A percentile compares a stretch with the other conserved stretches of the same genome.
Conservation (phyloP, 2,329 filamentous ascomycete genomes). For the Pseudogymnoascus sp. region DNA sequence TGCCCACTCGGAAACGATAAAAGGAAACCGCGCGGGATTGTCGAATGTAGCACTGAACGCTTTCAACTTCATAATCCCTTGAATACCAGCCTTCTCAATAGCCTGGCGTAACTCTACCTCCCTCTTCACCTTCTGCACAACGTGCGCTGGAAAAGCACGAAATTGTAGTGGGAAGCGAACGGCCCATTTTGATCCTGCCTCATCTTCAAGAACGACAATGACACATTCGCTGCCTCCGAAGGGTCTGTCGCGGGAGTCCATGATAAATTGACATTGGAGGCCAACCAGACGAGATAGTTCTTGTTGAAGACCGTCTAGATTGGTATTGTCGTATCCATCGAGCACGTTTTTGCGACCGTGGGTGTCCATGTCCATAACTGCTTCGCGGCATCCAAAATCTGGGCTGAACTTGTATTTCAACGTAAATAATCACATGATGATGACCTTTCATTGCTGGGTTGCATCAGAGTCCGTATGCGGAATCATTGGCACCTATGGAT, state of each 20-base stretch:
- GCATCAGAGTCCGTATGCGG: too few species aligned
- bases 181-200: background rate
- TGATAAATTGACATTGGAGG: background rate
- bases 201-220: background rate
- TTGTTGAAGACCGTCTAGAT: background rate
- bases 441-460: too few species aligned
- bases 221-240: background rate
- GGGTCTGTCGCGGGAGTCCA: background rate
- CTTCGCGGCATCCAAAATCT: background rate
- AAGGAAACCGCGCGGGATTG: too few species aligned
- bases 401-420: too few species aligned
- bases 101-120: background rate
- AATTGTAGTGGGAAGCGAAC: background rate
- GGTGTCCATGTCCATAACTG: background rate
- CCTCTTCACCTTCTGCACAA: background rate
- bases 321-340: background rate
- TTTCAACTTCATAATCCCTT: background rate
- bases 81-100: background rate
- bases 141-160: background rate
- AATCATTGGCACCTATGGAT: too few species aligned
- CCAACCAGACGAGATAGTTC: background rate
- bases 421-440: too few species aligned
- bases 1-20: too few species aligned
- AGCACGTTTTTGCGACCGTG: background rate
- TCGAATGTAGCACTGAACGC: too few species aligned